Base-by-base conservation (phyloP, 495 filamentous ascomycete species). In the Pseudomonodictys pantanalensis region DNA sequence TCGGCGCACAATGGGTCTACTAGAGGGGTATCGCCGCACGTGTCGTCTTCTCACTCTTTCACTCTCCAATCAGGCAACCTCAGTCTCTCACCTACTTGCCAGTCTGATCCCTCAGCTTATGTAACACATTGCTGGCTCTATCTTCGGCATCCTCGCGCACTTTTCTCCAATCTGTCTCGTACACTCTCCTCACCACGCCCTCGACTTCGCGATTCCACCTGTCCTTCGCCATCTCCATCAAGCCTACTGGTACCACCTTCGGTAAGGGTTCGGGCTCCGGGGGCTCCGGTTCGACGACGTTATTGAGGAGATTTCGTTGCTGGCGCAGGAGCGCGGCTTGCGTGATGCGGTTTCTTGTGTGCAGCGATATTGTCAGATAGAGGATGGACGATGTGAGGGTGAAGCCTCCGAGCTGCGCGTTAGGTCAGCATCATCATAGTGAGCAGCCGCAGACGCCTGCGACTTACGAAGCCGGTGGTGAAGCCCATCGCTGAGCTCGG, bases 351-450 rank as follows among this genome's bases (percentile, higher is more conserved):
- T 82, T 88, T 51, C 77, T 80, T 33, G 84, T 80, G 75, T 97
- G 91, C 6, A 87, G 75, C 69, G 83, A 76, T 24, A 95, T 72
- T 51, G 86, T 83, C 48, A 97, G 82, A 78, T 95, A 96, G 67
- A 93, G 81, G 53, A 88, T 66, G 23, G 86, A 84, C 43, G 90
- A 83, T 44, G 92, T 95, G 35, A 98, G 79, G 62, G 92, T 89
- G 35, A 93, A 81, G 64, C 93, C 92, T 67, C 90, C 86, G 68
- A 91, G 80, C 87, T 89, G 56, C 33, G 44, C 12, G 55, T 55
- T 42, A 8, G 55, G 24, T 2, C 3, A 44, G 8, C 3, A 25
- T 28, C 22, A 17, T 23, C n/a, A n/a, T n/a, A n/a, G n/a, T 23
- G 26, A 49, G 17, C 29, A 49, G 38, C 25, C 17, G 26, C 47